These are phyloP conservation scores for Plenodomus biglobosus DNA, from an alignment of 2,329 filamentous ascomycete genomes.

Conservation along the genomic window DNA sequence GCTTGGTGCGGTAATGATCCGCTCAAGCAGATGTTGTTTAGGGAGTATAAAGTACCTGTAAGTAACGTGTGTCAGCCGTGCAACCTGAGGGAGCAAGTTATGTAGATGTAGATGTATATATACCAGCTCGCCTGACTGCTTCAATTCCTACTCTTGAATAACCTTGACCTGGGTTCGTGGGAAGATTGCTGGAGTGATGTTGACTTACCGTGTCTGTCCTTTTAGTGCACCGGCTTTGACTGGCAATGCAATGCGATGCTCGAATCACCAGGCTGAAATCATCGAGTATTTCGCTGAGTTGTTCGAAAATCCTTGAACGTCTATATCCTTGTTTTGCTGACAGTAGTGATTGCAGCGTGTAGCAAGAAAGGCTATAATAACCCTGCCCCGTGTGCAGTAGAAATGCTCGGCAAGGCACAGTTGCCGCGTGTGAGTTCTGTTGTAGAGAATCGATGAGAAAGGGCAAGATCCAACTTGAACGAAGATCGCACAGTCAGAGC, in stretches of 20 bases:
- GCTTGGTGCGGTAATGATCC: too few species aligned
- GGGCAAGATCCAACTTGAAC: not conserved
- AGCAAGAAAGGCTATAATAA: constrained; percentile 20
- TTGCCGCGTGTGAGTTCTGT: constrained; percentile 2
- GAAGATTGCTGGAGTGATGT: constrained; percentile 12
- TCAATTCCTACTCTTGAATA: not conserved
- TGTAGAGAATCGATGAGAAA: constrained; percentile 3
- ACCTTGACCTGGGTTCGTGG: not conserved
- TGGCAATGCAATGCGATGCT: constrained; percentile 13
- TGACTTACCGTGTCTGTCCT: constrained; percentile 23
- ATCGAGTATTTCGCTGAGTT: constrained; percentile 11
- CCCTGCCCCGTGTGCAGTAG: constrained; percentile 21
- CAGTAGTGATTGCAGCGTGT: constrained; percentile 13
- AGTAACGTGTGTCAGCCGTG: constrained; percentile 20
- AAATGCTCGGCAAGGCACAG: constrained; percentile 35
- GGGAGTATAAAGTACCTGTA: constrained; percentile 6
- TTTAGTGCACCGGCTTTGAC: constrained; percentile 27
- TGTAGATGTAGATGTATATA: not conserved
- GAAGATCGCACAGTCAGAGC: constrained; percentile 7
- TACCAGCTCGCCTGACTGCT: not conserved
- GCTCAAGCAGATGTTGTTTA: too few species aligned
- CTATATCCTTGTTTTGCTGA: constrained; percentile 4
- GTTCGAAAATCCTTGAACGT: not conserved
- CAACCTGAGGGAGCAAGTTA: not conserved
- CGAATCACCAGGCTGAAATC: constrained; percentile 17